These are phyloP conservation scores for Aspergillus calidoustus DNA, from an alignment of 2,329 filamentous ascomycete species.

Conservation along the genomic window DNA sequence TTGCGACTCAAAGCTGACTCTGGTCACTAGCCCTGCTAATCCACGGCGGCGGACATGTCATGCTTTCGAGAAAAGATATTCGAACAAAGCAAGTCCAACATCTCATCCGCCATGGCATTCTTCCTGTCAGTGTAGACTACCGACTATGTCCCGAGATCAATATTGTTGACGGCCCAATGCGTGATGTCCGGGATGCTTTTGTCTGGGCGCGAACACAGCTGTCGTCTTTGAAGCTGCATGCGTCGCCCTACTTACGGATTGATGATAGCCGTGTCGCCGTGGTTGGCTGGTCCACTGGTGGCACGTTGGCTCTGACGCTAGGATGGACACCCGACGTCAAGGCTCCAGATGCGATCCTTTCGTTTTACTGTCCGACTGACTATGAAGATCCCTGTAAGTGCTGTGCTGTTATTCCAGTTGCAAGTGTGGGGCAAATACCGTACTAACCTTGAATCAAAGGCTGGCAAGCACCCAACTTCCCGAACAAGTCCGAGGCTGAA, in stretches of 20 bases:
- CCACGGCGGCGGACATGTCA: constrained; percentile 23
- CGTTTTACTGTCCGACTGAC: constrained; percentile 52
- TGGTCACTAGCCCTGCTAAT: constrained; percentile 24
- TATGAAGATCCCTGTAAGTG: constrained; percentile 35
- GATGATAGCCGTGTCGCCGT: constrained; percentile 40
- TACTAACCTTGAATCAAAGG: not conserved
- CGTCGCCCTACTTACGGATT: not conserved
- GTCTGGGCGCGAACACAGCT: constrained; percentile 42
- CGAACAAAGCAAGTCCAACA: constrained; percentile 38
- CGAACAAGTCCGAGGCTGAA: not conserved
- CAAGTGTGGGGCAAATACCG: too few species aligned
- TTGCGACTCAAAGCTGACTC: too few species aligned
- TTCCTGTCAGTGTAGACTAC: constrained; percentile 57
- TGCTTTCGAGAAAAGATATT: constrained; percentile 19
- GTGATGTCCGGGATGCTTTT: constrained; percentile 13
- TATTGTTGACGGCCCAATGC: constrained; percentile 46
- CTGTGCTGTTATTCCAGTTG: not conserved
- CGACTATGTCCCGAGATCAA: constrained; percentile 55
- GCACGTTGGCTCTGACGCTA: constrained; percentile 51
- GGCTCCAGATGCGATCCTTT: constrained; percentile 50
- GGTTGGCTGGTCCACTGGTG: constrained; percentile 57
- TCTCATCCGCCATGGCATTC: constrained; percentile 46
- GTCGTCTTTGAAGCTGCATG: constrained; percentile 27
- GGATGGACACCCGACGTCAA: constrained; percentile 43
- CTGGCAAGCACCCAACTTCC: constrained; percentile 16